Evolutionary conservation across 345 rosid genomes (phyloP).

Genomic region (Firmiana major): DNA sequence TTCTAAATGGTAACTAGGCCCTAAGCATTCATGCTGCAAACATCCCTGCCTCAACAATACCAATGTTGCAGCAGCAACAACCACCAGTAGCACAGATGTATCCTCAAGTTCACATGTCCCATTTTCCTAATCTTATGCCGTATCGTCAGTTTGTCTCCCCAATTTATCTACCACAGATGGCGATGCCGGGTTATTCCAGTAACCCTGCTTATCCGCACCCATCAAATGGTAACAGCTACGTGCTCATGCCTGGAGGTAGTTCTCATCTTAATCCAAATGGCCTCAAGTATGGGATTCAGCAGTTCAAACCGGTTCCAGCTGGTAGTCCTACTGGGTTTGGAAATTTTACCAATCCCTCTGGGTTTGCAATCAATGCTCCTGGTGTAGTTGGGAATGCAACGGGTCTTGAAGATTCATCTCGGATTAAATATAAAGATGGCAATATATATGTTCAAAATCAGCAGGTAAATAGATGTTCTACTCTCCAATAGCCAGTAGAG

Average conservation of each 20-base stretch:
- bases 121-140: constrained; percentile 73
- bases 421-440: constrained; percentile 80
- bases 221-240: constrained; percentile 70
- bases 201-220: constrained; percentile 84
- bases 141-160: constrained; percentile 83
- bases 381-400: constrained; percentile 71
- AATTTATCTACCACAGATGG: constrained; percentile 81
- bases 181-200: constrained; percentile 82
- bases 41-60: constrained; percentile 53
- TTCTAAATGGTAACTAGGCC: constrained; percentile 29
- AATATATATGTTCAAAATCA: constrained; percentile 75
- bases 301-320: constrained; percentile 69
- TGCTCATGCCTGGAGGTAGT: constrained; percentile 87
- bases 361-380: constrained; percentile 67
- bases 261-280: constrained; percentile 67
- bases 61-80: constrained; percentile 70
- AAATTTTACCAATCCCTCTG: constrained; percentile 49
- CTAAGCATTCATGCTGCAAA: constrained; percentile 40
- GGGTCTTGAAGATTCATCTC: constrained; percentile 83
- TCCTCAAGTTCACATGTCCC: constrained; percentile 88
- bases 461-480: constrained; percentile 46
- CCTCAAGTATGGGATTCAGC: constrained; percentile 86
- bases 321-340: constrained; percentile 62
- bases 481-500: not conserved
- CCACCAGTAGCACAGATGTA: constrained; percentile 74